Percentiles rank a stretch among this genome's conserved stretches.
Conservation (phyloP, 75 land plant genomes). For the Pinus albicaulis region DNA sequence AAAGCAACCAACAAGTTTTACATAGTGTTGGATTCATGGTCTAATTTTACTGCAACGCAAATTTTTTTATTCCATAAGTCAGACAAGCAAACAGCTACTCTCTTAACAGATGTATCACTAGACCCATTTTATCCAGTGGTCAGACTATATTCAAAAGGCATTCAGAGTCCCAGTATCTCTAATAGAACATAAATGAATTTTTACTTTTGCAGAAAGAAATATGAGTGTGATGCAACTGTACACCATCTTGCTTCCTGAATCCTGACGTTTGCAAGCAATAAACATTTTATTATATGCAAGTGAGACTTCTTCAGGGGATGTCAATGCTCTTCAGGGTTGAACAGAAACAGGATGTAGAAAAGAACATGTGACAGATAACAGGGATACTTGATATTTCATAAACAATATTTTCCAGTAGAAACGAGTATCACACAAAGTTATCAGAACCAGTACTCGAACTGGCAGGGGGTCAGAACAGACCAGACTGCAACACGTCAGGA, state of each 20-base stretch:
- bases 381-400: no score
- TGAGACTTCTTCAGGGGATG: background rate
- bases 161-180: background rate
- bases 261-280: background rate
- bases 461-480: no score
- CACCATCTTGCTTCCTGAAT: background rate
- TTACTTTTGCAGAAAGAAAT: background rate
- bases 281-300: background rate
- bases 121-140: background rate
- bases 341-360: background rate
- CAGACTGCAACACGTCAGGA: no score
- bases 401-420: no score
- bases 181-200: background rate
- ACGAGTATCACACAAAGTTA: no score
- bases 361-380: background rate
- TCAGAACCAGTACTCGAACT: no score
- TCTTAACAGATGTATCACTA: background rate
- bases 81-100: background rate
- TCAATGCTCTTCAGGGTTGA: background rate
- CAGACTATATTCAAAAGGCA: background rate
- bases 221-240: background rate
- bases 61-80: background rate
- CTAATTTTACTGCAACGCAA: background rate
- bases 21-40: no score
- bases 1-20: no score